These are phyloP conservation scores for Cryptococcus sp. DNA, from an alignment of 1,284 basidiomycete genomes.

Conservation along the genomic window DNA sequence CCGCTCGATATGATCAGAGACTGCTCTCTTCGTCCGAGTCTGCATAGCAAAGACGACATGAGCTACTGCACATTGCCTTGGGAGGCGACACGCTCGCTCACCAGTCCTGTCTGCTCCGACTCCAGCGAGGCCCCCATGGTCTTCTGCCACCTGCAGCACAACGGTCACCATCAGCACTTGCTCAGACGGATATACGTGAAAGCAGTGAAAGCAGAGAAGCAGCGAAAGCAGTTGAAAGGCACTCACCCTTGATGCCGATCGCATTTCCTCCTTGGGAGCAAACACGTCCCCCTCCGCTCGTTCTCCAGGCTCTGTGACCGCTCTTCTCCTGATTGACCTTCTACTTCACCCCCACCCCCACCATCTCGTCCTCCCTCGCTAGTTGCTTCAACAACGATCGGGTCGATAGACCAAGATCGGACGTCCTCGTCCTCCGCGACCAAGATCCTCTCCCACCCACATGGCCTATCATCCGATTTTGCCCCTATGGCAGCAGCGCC, in stretches of 20 bases:
- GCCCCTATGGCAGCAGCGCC: not conserved
- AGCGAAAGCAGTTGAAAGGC: not conserved
- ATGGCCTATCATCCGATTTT: slow-evolving; percentile 35
- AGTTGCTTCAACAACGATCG: not conserved
- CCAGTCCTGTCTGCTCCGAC: slow-evolving; percentile 32
- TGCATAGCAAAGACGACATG: slow-evolving; percentile 1
- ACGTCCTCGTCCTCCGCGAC: slow-evolving; percentile 38
- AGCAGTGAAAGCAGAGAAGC: no score
- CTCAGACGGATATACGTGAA: not conserved
- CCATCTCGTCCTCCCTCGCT: slow-evolving; percentile 2
- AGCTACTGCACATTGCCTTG: not conserved
- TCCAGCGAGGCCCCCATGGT: slow-evolving; percentile 34
- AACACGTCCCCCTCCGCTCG: slow-evolving; percentile 16
- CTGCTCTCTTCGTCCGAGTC: slow-evolving; percentile 10
- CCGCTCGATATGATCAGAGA: slow-evolving; percentile 7
- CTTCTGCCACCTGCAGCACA: slow-evolving; percentile 37
- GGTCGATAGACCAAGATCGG: slow-evolving; percentile 10
- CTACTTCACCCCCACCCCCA: slow-evolving; percentile 5
- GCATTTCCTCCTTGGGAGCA: slow-evolving; percentile 31
- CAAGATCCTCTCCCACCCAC: slow-evolving; percentile 40
- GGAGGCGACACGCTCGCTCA: slow-evolving; percentile 18
- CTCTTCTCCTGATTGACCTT: slow-evolving; percentile 2
- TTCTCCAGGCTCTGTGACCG: slow-evolving; percentile 3
- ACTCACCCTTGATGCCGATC: slow-evolving; percentile 45
- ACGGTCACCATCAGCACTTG: not conserved